A percentile compares a stretch with the other conserved stretches of the same genome.
These are phyloP conservation scores for Jatropha curcas DNA, from an alignment of 345 rosid species.

Conservation along the genomic window DNA sequence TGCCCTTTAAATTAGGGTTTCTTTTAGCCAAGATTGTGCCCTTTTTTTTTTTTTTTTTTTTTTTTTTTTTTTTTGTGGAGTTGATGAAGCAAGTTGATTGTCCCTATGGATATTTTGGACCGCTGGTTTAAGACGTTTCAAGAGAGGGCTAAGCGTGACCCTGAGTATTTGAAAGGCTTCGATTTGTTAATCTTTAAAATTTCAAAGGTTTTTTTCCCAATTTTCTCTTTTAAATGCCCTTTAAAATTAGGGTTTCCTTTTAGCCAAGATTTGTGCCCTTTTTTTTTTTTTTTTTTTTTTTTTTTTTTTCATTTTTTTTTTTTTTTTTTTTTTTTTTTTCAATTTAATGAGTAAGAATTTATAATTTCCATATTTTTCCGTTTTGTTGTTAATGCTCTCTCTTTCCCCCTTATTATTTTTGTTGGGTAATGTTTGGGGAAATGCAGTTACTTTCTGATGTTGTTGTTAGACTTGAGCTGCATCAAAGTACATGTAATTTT, in stretches of 20 bases:
- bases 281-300: background rate
- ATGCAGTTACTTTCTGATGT: no score
- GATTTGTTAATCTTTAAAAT: slow-evolving; percentile 43
- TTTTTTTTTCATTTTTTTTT: background rate
- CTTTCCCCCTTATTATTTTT: no score
- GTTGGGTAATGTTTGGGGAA: no score
- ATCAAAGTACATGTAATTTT: background rate
- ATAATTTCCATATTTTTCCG: background rate
- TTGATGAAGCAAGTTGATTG: slow-evolving; percentile 77
- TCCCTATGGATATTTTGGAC: slow-evolving; percentile 93
- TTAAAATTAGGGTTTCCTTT: background rate
- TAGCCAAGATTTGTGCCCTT: no score
- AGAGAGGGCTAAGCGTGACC: slow-evolving; percentile 88
- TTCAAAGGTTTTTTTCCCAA: background rate
- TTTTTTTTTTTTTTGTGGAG: slow-evolving; percentile 94
- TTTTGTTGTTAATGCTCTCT: no score
- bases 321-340: background rate
- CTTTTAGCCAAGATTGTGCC: no score
- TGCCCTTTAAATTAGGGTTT: background rate
- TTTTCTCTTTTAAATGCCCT: background rate
- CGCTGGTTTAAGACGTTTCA: slow-evolving; percentile 98
- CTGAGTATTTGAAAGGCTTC: slow-evolving; percentile 75
- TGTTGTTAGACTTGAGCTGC: background rate
- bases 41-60: no score
- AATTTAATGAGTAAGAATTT: background rate